These are phyloP conservation scores for Calcarisporium arbuscula DNA, from an alignment of 2,329 filamentous ascomycete genomes.

Conservation along the genomic window DNA sequence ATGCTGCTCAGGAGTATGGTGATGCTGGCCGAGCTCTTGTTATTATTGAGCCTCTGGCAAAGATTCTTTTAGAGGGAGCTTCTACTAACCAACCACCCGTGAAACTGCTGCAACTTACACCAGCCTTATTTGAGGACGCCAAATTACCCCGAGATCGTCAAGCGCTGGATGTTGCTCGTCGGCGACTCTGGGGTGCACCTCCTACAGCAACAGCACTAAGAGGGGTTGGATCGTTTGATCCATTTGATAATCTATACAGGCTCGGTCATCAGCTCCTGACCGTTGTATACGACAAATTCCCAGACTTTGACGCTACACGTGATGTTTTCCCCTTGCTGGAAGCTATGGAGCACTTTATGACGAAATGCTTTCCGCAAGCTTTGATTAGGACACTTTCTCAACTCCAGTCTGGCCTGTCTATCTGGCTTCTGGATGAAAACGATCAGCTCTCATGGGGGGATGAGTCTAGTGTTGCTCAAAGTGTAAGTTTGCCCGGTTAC, in stretches of 20 bases:
- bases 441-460: slow-evolving; percentile 34
- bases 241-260: slow-evolving; percentile 61
- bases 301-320: slow-evolving; percentile 29
- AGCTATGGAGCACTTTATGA: slow-evolving; percentile 46
- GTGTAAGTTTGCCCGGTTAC: slow-evolving; percentile 31
- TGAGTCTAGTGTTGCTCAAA: slow-evolving; percentile 31
- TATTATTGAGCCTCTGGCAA: slow-evolving; percentile 66
- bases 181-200: slow-evolving; percentile 54
- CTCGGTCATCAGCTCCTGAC: slow-evolving; percentile 48
- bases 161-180: slow-evolving; percentile 58
- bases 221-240: slow-evolving; percentile 50
- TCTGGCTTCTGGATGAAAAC: slow-evolving; percentile 58
- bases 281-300: slow-evolving; percentile 44
- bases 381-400: slow-evolving; percentile 50
- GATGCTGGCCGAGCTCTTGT: slow-evolving; percentile 60
- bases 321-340: slow-evolving; percentile 42
- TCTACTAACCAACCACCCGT: slow-evolving; percentile 9
- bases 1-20: slow-evolving; percentile 57
- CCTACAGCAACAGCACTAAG: slow-evolving; percentile 16
- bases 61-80: slow-evolving; percentile 35
- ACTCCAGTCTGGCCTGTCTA: slow-evolving; percentile 54
- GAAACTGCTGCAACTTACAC: slow-evolving; percentile 27
- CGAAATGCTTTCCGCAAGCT: slow-evolving; percentile 41
- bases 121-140: slow-evolving; percentile 40
- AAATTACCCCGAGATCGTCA: slow-evolving; percentile 54